Base-by-base conservation (phyloP, 208 protist species). In the Phytomonas sp. region DNA sequence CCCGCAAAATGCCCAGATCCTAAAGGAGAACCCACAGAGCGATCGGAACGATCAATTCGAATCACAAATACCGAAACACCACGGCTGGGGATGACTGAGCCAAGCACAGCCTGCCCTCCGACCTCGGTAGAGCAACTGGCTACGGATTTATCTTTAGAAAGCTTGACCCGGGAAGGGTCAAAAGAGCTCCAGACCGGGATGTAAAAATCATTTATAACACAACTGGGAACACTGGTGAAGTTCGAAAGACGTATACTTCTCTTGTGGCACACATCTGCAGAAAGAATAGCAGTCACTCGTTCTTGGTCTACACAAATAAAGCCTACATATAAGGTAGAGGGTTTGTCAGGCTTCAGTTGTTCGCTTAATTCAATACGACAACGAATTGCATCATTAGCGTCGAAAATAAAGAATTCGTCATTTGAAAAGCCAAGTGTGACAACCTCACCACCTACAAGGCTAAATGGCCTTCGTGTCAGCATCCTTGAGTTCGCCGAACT, bases 1-100 rank as follows among this genome's bases (percentile, higher is more conserved):
- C 92, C 92, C 26, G 79, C 88, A 76, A 94, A 97, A 77, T 95
- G 91, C 28, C 92, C 92, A 32, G 82, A 87, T 51, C 87, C 92
- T 29, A 97, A 77, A 15, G 89, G 81, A 4, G 81, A 74, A 28
- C 92, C 89, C 13, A 64, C 62, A 34, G 72, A 60, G 13, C 70
- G 72, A 56, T 94, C 89, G 26, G 72, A 75, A 31, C 89, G 89
- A 67, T 88, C 75, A 66, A 94, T 81, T 40, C 83, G 70, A 31
- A 97, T 70, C 7, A 92, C 75, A 80, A 97, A 97, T 20, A 85
- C 81, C 0, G 81, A 88, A 26, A 89, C 71, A n/a, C 91, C 86
- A 29, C 65, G 72, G 30, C 73, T 69, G 0, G 88, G 87, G 68
- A 96, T 68, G 40, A 75, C 79, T 7, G 83, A 86, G 31, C 91